These are phyloP conservation scores for Luvunga scandens DNA, from an alignment of 345 rosid species.

Conservation along the genomic window DNA sequence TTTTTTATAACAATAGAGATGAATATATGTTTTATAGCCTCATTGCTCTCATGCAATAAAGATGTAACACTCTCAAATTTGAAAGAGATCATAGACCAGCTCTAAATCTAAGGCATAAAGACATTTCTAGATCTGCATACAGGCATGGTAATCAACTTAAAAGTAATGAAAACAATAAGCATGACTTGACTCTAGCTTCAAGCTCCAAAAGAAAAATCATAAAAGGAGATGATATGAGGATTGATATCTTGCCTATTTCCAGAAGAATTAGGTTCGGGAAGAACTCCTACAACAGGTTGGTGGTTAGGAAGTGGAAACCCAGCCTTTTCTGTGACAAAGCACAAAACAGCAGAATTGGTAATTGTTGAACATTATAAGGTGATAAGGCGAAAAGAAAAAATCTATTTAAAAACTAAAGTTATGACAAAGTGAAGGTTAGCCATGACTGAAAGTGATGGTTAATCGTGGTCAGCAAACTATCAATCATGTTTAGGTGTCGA, in stretches of 20 bases:
- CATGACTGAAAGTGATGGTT: slow-evolving; percentile 4
- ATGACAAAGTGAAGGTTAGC: not conserved
- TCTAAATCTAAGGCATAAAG: not conserved
- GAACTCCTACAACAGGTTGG: slow-evolving; percentile 58
- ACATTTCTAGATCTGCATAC: not conserved
- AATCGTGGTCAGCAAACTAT: not conserved
- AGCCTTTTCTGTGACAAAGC: slow-evolving; percentile 40
- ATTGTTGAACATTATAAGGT: not conserved
- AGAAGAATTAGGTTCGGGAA: slow-evolving; percentile 53
- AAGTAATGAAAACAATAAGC: not conserved
- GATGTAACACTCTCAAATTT: not conserved
- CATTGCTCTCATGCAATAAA: not conserved
- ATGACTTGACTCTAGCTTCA: slow-evolving; percentile 7
- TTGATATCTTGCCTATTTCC: slow-evolving; percentile 52
- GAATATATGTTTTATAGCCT: slow-evolving; percentile 1
- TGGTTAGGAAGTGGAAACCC: slow-evolving; percentile 41
- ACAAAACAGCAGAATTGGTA: slow-evolving; percentile 21
- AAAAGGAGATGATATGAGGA: slow-evolving; percentile 9
- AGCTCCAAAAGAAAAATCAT: not conserved
- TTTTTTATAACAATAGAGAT: not conserved
- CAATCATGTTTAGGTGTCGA: not conserved
- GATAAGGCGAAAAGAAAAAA: not conserved
- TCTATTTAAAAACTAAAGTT: not conserved
- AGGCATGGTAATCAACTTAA: not conserved
- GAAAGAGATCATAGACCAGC: not conserved